Conservation (phyloP, 805 yeast genomes). For the Citeromyces matritensis region DNA sequence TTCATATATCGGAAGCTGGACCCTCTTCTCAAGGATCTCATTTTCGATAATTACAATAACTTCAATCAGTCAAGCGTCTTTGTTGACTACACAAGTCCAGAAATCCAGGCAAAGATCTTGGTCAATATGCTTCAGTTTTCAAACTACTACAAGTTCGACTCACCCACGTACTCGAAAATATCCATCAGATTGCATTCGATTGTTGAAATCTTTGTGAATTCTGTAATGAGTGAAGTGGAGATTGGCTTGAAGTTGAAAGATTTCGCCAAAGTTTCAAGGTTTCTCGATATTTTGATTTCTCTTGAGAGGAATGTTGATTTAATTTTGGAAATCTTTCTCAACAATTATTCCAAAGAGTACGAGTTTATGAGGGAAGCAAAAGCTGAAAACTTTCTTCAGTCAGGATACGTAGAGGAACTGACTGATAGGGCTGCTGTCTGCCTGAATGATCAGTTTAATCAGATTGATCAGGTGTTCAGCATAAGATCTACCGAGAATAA, state of each 20-base stretch:
- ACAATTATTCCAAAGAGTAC: constrained; percentile 13
- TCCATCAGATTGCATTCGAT: constrained; percentile 29
- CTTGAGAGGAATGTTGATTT: constrained; percentile 9
- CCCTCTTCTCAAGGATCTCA: constrained; percentile 14
- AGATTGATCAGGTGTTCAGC: not conserved
- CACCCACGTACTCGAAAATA: constrained; percentile 9
- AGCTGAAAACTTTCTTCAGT: constrained; percentile 1
- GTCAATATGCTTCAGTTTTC: constrained; percentile 11
- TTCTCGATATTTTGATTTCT: no score
- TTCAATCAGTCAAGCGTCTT: constrained; percentile 14
- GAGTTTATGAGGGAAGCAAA: constrained; percentile 9
- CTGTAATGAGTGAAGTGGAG: constrained; percentile 46
- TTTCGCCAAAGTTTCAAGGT: no score
- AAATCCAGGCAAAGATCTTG: constrained; percentile 14
- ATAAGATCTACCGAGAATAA: constrained; percentile 1
- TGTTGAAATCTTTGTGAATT: constrained; percentile 56
- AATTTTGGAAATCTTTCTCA: constrained; percentile 16
- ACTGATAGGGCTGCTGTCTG: constrained; percentile 6
- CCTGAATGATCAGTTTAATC: not conserved
- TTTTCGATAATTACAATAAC: constrained; percentile 16
- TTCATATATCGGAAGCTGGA: constrained; percentile 11
- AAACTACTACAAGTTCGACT: not conserved
- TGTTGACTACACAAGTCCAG: constrained; percentile 13
- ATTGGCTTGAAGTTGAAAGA: constrained; percentile 8
- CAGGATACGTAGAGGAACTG: constrained; percentile 8